Conservation (phyloP, 1,284 basidiomycete genomes). For the Pascua guehoae region DNA sequence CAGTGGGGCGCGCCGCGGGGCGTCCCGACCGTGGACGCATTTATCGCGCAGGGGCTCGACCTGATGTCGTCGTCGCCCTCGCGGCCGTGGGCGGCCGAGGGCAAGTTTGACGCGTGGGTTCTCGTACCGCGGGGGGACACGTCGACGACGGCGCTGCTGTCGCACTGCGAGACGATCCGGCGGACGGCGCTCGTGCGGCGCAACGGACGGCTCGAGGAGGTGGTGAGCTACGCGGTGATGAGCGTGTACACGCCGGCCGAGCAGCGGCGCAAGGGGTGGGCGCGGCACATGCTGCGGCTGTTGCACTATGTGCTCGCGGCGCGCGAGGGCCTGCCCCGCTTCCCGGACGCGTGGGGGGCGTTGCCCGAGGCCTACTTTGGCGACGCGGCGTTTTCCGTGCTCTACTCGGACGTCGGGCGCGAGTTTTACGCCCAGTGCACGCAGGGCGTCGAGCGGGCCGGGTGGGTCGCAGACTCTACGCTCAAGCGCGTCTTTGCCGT, state of each 20-base stretch:
- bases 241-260: slow-evolving; percentile 32
- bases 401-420: slow-evolving; percentile 35
- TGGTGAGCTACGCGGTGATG: slow-evolving; percentile 28
- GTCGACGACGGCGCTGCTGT: slow-evolving; percentile 1
- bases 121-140: slow-evolving; percentile 10
- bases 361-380: slow-evolving; percentile 14
- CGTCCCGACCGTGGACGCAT: background rate
- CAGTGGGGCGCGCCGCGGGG: slow-evolving; percentile 4
- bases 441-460: slow-evolving; percentile 1
- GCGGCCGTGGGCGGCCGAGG: slow-evolving; percentile 3
- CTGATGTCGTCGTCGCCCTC: background rate
- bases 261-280: slow-evolving; percentile 34
- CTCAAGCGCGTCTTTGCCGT: slow-evolving; percentile 1
- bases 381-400: slow-evolving; percentile 26
- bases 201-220: background rate
- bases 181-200: background rate
- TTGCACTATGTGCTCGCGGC: slow-evolving; percentile 31
- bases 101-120: slow-evolving; percentile 9
- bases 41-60: background rate
- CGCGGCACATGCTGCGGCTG: slow-evolving; percentile 31
- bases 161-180: slow-evolving; percentile 7
- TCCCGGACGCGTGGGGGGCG: slow-evolving; percentile 26
- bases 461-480: slow-evolving; percentile 3
- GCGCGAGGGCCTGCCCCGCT: slow-evolving; percentile 16
- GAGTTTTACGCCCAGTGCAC: slow-evolving; percentile 32